Base-by-base conservation (phyloP, 257 asterid genomes). In the Osmanthus fragrans region DNA sequence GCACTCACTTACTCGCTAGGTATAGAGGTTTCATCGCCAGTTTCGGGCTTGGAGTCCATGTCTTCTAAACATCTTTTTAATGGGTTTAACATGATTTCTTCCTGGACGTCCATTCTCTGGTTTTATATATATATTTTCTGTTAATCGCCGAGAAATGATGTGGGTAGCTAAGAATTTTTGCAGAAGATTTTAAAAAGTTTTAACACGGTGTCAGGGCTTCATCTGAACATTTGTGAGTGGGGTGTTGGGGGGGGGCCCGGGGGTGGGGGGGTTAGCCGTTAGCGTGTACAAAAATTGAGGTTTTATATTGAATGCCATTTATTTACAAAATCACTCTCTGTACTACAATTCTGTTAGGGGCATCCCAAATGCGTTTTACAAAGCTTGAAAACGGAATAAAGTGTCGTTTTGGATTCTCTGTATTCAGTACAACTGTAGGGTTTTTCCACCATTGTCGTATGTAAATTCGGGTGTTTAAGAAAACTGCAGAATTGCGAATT, bases 1-100 rank as follows among this genome's bases (percentile, higher is more conserved):
- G 25, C 67, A 72, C 89, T 75, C 67, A 72, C 89, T 75, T 82
- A 92, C 97, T 84, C 85, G 73, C 76, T 85, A 70, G 90, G 91
- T 56, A 71, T 63, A 75, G 87, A 82, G 74, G 80, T 58, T 79
- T 92, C 86, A 84, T 89, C 47, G 81, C 81, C 86, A 56, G 70
- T 60, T 36, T 78, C 77, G 23, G 81, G 71, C 69, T 27, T 74
- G 75, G 86, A 76, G 49, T 60, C 63, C 81, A 85, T 71, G 64
- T 40, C 73, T 5, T 83, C 90, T 60, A 54, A 82, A 80, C 83
- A 77, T 82, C 88, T 79, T 82, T 85, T 87, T 56, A 84, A 79
- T 68, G 93, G 88, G 85, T 75, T 84, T 78, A 73, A 29, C 79
- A 23, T 73, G 70, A 69, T 78, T 64, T 66, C 65, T 79, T 75